phyloP scores from a whole-genome alignment of 2,329 filamentous ascomycete species.

The Alternaria novae-zelandiae region DNA sequence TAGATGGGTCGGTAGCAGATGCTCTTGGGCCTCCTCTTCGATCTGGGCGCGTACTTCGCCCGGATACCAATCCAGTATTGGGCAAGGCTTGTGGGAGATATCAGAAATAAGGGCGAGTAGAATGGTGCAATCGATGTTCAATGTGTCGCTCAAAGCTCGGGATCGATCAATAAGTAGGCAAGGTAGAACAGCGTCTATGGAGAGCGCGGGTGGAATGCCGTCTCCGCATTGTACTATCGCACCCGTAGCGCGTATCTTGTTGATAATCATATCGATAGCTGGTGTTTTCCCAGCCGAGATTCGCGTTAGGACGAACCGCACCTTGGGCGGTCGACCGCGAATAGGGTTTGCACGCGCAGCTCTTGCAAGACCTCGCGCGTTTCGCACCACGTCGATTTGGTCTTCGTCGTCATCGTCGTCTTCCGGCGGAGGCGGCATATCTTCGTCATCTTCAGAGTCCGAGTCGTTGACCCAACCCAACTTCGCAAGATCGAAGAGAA shows the following conservation, averaged over 20 bases:
- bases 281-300: slow-evolving; percentile 58
- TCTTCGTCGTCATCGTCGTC: slow-evolving; percentile 58
- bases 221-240: slow-evolving; percentile 42
- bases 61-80: slow-evolving; percentile 61
- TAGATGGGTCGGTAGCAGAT: slow-evolving; percentile 65
- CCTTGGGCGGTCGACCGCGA: slow-evolving; percentile 64
- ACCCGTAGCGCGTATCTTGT: slow-evolving; percentile 61
- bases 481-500: slow-evolving; percentile 73
- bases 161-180: slow-evolving; percentile 50
- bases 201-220: slow-evolving; percentile 29
- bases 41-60: slow-evolving; percentile 69
- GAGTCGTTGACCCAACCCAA: slow-evolving; percentile 64
- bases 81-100: slow-evolving; percentile 65
- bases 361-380: slow-evolving; percentile 63
- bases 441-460: slow-evolving; percentile 53
- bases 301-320: slow-evolving; percentile 67
- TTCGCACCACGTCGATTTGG: slow-evolving; percentile 64
- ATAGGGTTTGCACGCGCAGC: slow-evolving; percentile 64
- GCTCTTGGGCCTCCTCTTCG: slow-evolving; percentile 66
- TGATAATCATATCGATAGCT: slow-evolving; percentile 64
- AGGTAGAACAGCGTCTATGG: slow-evolving; percentile 34
- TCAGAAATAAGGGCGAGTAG: slow-evolving; percentile 76
- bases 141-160: slow-evolving; percentile 48
- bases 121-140: slow-evolving; percentile 73
- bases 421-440: slow-evolving; percentile 40